Conservation (phyloP, 2,329 filamentous ascomycete species). For the Myrmaecium sp. region DNA sequence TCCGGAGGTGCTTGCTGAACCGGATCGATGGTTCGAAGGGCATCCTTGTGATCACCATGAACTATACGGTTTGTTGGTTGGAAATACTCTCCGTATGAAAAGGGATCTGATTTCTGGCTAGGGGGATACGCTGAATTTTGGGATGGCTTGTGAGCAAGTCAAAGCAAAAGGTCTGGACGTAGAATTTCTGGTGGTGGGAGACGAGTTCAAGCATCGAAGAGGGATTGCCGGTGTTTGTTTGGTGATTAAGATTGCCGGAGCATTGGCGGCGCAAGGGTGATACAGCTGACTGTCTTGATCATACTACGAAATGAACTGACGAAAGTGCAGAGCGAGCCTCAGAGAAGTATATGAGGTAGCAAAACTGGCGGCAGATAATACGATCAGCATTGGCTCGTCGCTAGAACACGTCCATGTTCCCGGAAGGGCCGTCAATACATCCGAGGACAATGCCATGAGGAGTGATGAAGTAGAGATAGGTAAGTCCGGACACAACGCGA, state of each 20-base stretch:
- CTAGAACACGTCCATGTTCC: slow-evolving; percentile 89
- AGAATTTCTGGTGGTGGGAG: slow-evolving; percentile 82
- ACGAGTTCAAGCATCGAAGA: slow-evolving; percentile 77
- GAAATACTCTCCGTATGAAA: background rate
- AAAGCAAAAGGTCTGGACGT: slow-evolving; percentile 59
- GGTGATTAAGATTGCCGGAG: slow-evolving; percentile 80
- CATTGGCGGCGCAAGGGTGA: slow-evolving; percentile 55
- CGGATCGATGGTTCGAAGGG: slow-evolving; percentile 56
- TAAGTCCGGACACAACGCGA: slow-evolving; percentile 63
- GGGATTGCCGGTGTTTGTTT: slow-evolving; percentile 85
- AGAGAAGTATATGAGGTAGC: slow-evolving; percentile 59
- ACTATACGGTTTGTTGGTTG: slow-evolving; percentile 48
- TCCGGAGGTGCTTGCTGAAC: slow-evolving; percentile 56
- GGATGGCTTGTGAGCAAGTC: slow-evolving; percentile 84
- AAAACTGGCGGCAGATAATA: slow-evolving; percentile 52
- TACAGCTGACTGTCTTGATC: slow-evolving; percentile 8
- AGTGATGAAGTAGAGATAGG: slow-evolving; percentile 48
- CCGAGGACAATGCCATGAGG: slow-evolving; percentile 40
- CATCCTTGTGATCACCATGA: slow-evolving; percentile 85
- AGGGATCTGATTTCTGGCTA: background rate
- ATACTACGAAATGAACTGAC: slow-evolving; percentile 1
- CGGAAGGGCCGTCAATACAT: slow-evolving; percentile 43
- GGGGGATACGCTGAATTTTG: slow-evolving; percentile 58
- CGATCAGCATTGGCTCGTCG: slow-evolving; percentile 73
- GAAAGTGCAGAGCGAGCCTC: slow-evolving; percentile 28